phyloP scores from a whole-genome alignment of 1,284 basidiomycete species.

The Pterulicium gracile region DNA sequence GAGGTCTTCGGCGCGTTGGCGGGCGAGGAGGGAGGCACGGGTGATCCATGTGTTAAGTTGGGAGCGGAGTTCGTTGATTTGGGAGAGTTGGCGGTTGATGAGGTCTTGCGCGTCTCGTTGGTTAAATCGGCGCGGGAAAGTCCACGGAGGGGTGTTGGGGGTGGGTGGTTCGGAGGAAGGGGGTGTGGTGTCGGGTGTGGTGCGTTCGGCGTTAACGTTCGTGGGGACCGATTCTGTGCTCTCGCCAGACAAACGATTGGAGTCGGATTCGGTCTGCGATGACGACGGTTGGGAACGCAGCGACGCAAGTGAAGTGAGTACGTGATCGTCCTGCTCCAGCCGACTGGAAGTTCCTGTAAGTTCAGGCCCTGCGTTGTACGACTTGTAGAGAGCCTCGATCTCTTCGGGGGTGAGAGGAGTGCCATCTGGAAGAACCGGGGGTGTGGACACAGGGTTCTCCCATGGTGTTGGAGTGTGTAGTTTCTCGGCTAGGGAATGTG shows the following conservation, averaged over 20 bases:
- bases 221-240: too few relatives aligned
- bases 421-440: neutral
- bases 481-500: too few relatives aligned
- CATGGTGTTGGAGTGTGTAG: too few relatives aligned
- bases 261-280: neutral
- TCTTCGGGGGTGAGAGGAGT: neutral
- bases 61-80: conserved; percentile 2
- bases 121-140: too few relatives aligned
- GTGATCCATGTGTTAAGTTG: conserved; percentile 42
- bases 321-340: too few relatives aligned
- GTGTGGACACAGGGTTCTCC: neutral
- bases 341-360: too few relatives aligned
- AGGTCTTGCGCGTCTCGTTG: neutral
- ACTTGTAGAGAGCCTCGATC: neutral
- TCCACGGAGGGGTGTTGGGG: too few relatives aligned
- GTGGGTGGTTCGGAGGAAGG: neutral
- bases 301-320: too few relatives aligned
- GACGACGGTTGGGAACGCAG: neutral
- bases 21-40: conserved; percentile 33
- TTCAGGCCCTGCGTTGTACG: too few relatives aligned
- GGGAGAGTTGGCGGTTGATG: neutral
- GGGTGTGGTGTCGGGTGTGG: neutral
- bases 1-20: conserved; percentile 44
- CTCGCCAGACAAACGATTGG: neutral
- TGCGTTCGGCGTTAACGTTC: too few relatives aligned